Evolutionary conservation across 495 filamentous ascomycete species (phyloP), one percentile per base, ranked within the genome.

Genomic region (Penicillium bovifimosum): DNA sequence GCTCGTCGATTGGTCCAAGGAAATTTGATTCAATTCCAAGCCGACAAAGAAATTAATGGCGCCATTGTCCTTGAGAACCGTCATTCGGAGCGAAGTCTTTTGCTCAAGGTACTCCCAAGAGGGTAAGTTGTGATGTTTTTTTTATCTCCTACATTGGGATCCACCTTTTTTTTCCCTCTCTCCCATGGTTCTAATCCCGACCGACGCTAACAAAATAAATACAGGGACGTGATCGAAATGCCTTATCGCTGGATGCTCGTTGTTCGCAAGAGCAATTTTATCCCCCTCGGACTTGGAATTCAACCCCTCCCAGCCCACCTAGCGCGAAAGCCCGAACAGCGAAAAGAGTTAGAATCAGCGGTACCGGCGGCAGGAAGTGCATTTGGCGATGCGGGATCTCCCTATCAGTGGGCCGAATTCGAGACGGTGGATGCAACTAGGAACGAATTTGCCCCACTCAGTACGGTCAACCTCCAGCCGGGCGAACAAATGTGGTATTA

Each of bases 61-160:
- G 95, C 91, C 38, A 79, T 88, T 55, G 85, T 99, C 43, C 73
- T 93, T 27, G 87, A 96, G 67, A 96, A 97, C 54, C 78, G 90
- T 41, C 68, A 58, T 2, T 59, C 52, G n/a, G 79, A 81, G 51
- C 82, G 82, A 56, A 85, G 76, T 41, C 66, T 96, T 18, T 71
- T 96, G 24, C 66, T 97, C 24, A 89, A 96, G 50, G 76, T 96
- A 42, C 75, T 97, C 48, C 93, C 95, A 8, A 83, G 87, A 68
- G 91, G 90, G 87, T 90, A 82, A 72, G 87, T 80, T 42, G 0
- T 26, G 34, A 1, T 41, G 4, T 20, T 32, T 51, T 41, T 11
- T 8, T n/a, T 59, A 43, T 36, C 44, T 44, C 33, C 53, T 32
- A 51, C 36, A 38, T 45, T 8, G n/a, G 26, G 26, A 29, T 41